These are phyloP conservation scores for Hanseniaspora occidentalis DNA, from an alignment of 805 yeast species.

Conservation along the genomic window DNA sequence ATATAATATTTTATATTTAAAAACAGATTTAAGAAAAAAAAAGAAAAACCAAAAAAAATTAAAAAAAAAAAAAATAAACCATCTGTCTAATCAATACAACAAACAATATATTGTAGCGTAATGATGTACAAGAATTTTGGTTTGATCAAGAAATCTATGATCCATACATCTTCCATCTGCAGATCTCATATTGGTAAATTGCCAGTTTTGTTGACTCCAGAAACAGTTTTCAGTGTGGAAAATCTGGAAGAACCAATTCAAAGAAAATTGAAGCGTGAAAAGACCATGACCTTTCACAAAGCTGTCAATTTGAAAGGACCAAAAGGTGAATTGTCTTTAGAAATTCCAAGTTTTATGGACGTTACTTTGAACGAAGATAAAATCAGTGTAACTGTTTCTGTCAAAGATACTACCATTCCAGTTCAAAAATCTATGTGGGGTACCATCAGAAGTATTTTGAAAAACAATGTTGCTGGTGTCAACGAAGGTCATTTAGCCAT, in stretches of 20 bases:
- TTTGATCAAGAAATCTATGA: background rate
- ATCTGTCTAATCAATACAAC: background rate
- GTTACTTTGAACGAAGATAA: slow-evolving; percentile 21
- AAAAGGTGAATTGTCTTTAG: slow-evolving; percentile 49
- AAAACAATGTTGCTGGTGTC: slow-evolving; percentile 75
- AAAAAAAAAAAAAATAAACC: background rate
- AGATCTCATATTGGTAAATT: slow-evolving; percentile 68
- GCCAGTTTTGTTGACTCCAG: slow-evolving; percentile 58
- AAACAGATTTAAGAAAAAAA: too few species aligned
- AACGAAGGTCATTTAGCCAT: slow-evolving; percentile 87
- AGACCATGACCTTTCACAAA: slow-evolving; percentile 42
- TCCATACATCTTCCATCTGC: slow-evolving; percentile 13
- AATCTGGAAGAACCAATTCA: slow-evolving; percentile 39
- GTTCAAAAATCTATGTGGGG: slow-evolving; percentile 92
- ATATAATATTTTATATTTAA: too few species aligned
- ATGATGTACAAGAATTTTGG: background rate
- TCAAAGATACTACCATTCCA: slow-evolving; percentile 43
- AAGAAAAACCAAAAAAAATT: background rate
- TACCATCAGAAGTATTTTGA: slow-evolving; percentile 66
- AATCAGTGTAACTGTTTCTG: slow-evolving; percentile 37
- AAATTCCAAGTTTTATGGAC: slow-evolving; percentile 61
- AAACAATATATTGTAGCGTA: background rate
- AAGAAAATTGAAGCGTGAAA: slow-evolving; percentile 53
- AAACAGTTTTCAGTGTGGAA: slow-evolving; percentile 33
- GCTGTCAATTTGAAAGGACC: slow-evolving; percentile 63